A percentile compares a stretch with the other conserved stretches of the same genome.
phyloP scores from a whole-genome alignment of 106 monocot species.

The Dendrobium nobile region DNA sequence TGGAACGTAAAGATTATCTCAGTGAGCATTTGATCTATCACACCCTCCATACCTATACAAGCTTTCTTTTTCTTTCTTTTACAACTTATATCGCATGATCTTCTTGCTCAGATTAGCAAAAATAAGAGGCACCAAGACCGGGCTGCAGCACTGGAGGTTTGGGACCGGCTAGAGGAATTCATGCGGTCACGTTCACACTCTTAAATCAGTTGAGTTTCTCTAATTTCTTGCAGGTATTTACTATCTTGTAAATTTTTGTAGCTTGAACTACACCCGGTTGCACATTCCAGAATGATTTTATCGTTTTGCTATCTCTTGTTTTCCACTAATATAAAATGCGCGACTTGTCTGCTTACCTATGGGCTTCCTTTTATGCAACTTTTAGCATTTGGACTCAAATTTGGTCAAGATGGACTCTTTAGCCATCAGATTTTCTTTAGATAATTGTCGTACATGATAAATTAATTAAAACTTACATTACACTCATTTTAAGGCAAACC shows the following conservation, averaged over 20 bases:
- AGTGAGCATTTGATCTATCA: slow-evolving; percentile 27
- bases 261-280: too few species aligned
- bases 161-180: slow-evolving; percentile 90
- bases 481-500: too few species aligned
- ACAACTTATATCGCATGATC: neutral
- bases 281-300: too few species aligned
- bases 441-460: too few species aligned
- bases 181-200: slow-evolving; percentile 73
- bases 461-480: too few species aligned
- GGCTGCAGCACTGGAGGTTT: slow-evolving; percentile 94
- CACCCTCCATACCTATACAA: neutral
- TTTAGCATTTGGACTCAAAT: too few species aligned
- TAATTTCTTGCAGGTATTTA: neutral
- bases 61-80: neutral
- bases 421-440: too few species aligned
- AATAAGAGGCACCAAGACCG: slow-evolving; percentile 97
- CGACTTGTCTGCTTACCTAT: too few species aligned
- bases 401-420: too few species aligned
- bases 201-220: slow-evolving; percentile 16
- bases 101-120: slow-evolving; percentile 75
- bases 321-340: too few species aligned
- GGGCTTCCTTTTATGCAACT: too few species aligned
- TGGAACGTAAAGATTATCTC: slow-evolving; percentile 99
- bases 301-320: too few species aligned
- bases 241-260: neutral